These are phyloP conservation scores for Micractinium sp. DNA, from an alignment of 139 green algal genomes.

Conservation along the genomic window DNA sequence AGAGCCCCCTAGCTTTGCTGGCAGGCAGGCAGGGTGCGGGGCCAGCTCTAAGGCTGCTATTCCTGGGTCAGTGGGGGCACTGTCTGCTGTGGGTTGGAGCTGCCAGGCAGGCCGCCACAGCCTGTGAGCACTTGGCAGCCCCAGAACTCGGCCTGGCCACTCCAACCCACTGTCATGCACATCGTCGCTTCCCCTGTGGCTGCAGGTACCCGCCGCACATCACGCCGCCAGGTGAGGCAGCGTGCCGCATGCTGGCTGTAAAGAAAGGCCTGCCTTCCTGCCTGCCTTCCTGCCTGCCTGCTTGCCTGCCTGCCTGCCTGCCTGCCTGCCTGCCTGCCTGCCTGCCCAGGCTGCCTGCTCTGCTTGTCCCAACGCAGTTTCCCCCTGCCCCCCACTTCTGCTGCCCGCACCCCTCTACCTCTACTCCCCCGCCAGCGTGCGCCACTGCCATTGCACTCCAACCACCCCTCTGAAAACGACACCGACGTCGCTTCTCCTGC, in stretches of 20 bases:
- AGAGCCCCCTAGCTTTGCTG: too few relatives aligned
- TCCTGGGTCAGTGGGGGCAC: too few relatives aligned
- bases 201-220: slow-evolving; percentile 75
- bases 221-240: slow-evolving; percentile 72
- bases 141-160: too few relatives aligned
- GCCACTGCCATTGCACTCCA: too few relatives aligned
- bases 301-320: background rate
- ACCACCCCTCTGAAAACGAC: background rate
- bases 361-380: background rate
- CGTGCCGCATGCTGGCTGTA: background rate
- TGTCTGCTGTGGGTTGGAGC: too few relatives aligned
- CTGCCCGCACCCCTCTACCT: background rate
- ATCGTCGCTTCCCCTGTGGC: too few relatives aligned
- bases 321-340: background rate
- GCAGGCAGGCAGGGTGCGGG: too few relatives aligned
- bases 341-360: background rate
- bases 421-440: background rate
- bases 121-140: too few relatives aligned
- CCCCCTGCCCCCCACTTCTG: background rate
- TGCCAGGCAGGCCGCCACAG: too few relatives aligned
- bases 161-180: too few relatives aligned
- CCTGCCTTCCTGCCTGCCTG: background rate
- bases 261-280: background rate
- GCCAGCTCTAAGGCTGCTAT: too few relatives aligned
- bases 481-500: background rate